phyloP scores from a whole-genome alignment of 345 rosid genomes.

The Raphanus sativus region DNA sequence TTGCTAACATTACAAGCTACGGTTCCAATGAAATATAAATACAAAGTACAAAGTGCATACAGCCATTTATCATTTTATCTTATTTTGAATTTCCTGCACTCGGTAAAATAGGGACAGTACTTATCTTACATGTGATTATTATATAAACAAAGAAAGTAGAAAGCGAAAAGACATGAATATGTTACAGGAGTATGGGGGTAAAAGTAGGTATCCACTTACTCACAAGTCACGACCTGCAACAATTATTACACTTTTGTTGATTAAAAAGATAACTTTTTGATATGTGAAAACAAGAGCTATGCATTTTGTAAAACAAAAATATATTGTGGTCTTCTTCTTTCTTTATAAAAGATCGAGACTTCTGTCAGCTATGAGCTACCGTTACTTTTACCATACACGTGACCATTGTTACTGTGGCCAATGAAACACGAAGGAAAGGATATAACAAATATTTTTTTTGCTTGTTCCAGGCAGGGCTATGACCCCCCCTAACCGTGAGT shows the following conservation, averaged over 20 bases:
- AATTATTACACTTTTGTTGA: conserved; percentile 33
- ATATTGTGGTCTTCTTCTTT: background rate
- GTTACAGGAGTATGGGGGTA: conserved; percentile 26
- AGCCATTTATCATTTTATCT: background rate
- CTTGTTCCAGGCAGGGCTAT: conserved; percentile 7
- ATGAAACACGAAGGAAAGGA: conserved; percentile 19
- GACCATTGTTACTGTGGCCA: conserved; percentile 33
- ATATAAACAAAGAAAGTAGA: conserved; percentile 24
- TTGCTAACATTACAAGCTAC: background rate
- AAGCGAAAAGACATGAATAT: conserved; percentile 28
- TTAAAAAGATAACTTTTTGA: conserved; percentile 21
- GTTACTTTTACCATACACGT: conserved; percentile 34
- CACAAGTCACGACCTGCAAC: conserved; percentile 31
- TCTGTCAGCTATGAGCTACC: conserved; percentile 37
- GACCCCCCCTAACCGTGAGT: background rate
- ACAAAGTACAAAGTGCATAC: background rate
- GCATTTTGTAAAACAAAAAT: background rate
- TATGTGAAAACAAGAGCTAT: conserved; percentile 2
- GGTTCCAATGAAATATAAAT: background rate
- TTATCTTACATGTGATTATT: conserved; percentile 10
- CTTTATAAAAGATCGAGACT: conserved; percentile 16
- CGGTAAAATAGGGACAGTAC: background rate
- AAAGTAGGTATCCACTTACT: conserved; percentile 29
- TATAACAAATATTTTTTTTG: background rate
- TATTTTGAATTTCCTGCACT: background rate